Conservation (phyloP, 208 protist species). For the Crithidia mellificae region DNA sequence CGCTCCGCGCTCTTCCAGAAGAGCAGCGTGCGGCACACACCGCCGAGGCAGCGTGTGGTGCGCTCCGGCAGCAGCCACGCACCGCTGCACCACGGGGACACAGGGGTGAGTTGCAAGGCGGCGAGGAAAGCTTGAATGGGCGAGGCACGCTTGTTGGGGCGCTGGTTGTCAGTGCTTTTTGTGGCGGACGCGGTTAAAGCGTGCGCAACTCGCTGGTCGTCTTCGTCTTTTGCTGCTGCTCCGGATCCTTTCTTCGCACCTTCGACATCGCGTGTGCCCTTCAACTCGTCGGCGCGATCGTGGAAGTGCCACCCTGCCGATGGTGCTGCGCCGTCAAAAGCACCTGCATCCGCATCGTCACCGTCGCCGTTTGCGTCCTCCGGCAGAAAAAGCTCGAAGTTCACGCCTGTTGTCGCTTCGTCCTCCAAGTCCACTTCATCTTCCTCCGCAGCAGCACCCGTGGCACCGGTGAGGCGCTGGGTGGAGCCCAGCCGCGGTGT, state of each 20-base stretch:
- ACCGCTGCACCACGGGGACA: conserved; percentile 28
- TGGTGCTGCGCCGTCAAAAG: background rate
- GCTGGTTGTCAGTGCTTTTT: too few relatives aligned
- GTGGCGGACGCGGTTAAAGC: too few relatives aligned
- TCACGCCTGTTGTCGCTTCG: background rate
- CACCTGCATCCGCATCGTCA: background rate
- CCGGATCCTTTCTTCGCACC: too few relatives aligned
- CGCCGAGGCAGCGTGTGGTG: conserved; percentile 23
- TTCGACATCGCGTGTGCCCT: too few relatives aligned
- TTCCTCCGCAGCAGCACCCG: background rate
- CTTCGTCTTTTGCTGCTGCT: background rate
- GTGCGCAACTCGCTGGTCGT: too few relatives aligned
- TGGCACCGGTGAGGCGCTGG: background rate
- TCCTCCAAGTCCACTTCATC: background rate
- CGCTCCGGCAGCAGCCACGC: conserved; percentile 38
- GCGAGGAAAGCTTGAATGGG: conserved; percentile 33
- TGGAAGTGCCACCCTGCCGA: conserved; percentile 2
- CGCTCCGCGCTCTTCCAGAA: conserved; percentile 77
- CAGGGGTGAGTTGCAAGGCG: conserved; percentile 11
- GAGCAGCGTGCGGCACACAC: conserved; percentile 60
- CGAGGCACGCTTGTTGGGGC: too few relatives aligned
- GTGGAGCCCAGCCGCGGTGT: conserved; percentile 1
- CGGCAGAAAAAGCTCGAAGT: background rate
- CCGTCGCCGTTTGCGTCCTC: background rate
- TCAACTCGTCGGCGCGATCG: background rate